Conservation (phyloP, 2,329 filamentous ascomycete species). For the Colletotrichum sp. region DNA sequence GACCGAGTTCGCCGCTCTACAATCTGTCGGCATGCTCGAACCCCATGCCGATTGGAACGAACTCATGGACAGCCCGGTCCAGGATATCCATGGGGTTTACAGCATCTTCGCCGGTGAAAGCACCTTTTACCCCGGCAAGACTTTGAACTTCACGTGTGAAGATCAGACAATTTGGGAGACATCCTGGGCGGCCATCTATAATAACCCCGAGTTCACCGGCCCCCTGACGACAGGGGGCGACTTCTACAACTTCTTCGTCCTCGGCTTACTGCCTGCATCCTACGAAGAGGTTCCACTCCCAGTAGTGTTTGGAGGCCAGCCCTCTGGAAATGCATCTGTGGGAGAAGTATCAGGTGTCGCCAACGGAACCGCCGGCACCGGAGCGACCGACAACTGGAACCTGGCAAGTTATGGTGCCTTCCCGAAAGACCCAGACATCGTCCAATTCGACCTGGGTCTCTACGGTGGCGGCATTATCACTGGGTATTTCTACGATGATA, state of each 20-base stretch:
- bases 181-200: conserved; percentile 4
- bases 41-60: conserved; percentile 15
- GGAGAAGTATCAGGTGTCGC: background rate
- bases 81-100: background rate
- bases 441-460: background rate
- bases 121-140: conserved; percentile 8
- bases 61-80: conserved; percentile 5
- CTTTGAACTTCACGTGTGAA: conserved; percentile 9
- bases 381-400: background rate
- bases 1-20: background rate
- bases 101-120: background rate
- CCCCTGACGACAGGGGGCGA: conserved; percentile 5
- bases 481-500: conserved; percentile 7
- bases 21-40: conserved; percentile 11
- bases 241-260: conserved; percentile 14
- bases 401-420: background rate
- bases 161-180: background rate
- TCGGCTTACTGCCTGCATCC: background rate
- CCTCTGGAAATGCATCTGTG: background rate
- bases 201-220: conserved; percentile 4
- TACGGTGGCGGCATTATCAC: background rate
- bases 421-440: background rate
- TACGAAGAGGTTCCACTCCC: background rate
- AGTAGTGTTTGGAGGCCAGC: background rate
- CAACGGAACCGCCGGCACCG: background rate